Evolutionary conservation across 331 rosid genomes (phyloP), one percentile per base, ranked within the genome.

Genomic region (Prunus yedoensis): DNA sequence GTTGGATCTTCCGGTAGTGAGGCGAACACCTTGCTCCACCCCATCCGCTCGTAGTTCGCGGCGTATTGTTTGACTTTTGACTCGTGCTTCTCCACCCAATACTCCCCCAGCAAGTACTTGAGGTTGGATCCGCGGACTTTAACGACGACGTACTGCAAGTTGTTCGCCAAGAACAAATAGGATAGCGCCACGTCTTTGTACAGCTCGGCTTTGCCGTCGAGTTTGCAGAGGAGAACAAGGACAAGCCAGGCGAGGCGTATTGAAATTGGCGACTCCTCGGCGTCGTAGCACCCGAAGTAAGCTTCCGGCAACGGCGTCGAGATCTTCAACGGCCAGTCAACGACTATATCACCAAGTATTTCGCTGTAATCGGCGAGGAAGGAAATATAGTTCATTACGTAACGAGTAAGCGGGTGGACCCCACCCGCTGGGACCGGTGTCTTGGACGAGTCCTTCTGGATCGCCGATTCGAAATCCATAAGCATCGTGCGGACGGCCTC

Each of bases 341-440:
- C 79, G 20, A 94, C 56, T 11, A 92, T 87, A 27, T 88, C 88
- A 10, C 78, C 21, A 35, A 94, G 88, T 4, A 77, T 32, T 16
- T 73, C 87, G 21, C 81, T 38, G 87, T 90, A 94, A 72, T 94
- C 99, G 45, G 85, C 23, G 57, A 94, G 91, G 68, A 94, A 77
- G 1, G 84, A 43, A 30, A 89, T 59, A 80, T 92, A 94, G 84
- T 94, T 94, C 97, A 94, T 86, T 6, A 87, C 99, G 83, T 92
- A 94, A 60, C 99, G 97, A 12, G 97, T 90, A 23, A 94, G 88
- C 0, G 97, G 99, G 79, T 90, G 97, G 76, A 85, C 62, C 4
- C 88, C 97, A 5, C 99, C 97, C 4, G 91, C 85, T 0, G 93
- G 92, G 7, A 87, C 84, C 0, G 93, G 81, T n/a, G 27, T 68